Base-by-base conservation (phyloP, 768 basidiomycete species). In the Leucogyrophana mollusca region DNA sequence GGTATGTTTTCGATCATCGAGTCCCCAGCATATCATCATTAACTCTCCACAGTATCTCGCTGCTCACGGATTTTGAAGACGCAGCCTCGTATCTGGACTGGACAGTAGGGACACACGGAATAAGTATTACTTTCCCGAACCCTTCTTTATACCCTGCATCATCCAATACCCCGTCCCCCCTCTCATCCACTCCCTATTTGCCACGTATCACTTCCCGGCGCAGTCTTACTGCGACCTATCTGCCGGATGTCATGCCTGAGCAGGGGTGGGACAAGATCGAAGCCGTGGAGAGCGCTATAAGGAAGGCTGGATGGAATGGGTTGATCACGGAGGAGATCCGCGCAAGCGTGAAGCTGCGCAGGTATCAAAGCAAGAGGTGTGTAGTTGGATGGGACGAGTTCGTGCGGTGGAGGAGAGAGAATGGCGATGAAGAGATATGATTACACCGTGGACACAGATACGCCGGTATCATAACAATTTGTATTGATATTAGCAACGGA, bases 241-340 rank as follows among this genome's bases (percentile, higher is more conserved):
- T 99, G 9, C 96, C 96, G 4, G 85, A 97, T 45, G 88, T 99
- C 49, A 87, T 90, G 34, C 79, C 85, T 0, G 90, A 92, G 30
- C 95, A 98, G 66, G 94, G 91, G 6, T 99, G 96, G 96, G 80
- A 84, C 51, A 88, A 87, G 76, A 71, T 86, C 47, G 89, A 96
- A 65, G 86, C 95, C 6, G 70, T 99, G 32, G 85, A 94, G 56
- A 92, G 85, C 56, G 92, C 94, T 22, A 92, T 98, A 53, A 79
- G 82, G 52, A 99, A 99, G 68, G 90, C 94, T 3, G 96, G 94
- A 3, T 98, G 87, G 87, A 78, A 65, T 46, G 91, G 90, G 1
- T 65, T 66, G 40, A 88, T 94, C 57, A 88, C 84, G 1, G 93
- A 95, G 62, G 88, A 88, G 55, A 66, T 92, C 40, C 75, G 91